Evolutionary conservation across 2,329 filamentous ascomycete genomes (phyloP).

Genomic region (Exophiala phaeomuriformis): DNA sequence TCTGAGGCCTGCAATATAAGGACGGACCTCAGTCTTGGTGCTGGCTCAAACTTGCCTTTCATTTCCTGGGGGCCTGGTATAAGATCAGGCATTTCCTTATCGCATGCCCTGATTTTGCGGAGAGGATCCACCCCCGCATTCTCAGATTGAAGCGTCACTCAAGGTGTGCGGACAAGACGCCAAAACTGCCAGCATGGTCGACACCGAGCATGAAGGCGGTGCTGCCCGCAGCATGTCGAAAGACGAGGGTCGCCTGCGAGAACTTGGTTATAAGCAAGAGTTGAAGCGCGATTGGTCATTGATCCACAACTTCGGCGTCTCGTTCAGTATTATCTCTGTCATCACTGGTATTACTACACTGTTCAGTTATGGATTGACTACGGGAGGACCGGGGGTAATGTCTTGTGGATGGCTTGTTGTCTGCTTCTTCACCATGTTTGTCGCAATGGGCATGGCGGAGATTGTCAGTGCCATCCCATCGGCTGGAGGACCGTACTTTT

Average conservation of each 20-base stretch:
- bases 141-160: background rate
- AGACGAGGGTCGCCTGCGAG: conserved; percentile 48
- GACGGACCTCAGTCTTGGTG: background rate
- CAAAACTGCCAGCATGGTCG: conserved; percentile 10
- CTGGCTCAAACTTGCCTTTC: background rate
- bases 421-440: conserved; percentile 50
- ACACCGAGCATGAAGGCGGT: conserved; percentile 12
- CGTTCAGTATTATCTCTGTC: conserved; percentile 56
- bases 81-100: background rate
- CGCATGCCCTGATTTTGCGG: background rate
- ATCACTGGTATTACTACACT: conserved; percentile 55
- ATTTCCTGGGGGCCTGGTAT: conserved; percentile 1
- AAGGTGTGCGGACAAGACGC: background rate
- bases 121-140: background rate
- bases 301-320: conserved; percentile 55
- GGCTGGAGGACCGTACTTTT: conserved; percentile 54
- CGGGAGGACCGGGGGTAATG: conserved; percentile 51
- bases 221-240: conserved; percentile 21
- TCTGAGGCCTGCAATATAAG: conserved; percentile 14
- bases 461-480: conserved; percentile 55
- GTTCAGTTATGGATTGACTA: conserved; percentile 50
- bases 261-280: conserved; percentile 56
- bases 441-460: conserved; percentile 52
- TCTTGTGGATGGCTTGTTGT: conserved; percentile 46
- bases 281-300: conserved; percentile 52